A percentile compares a stretch with the other conserved stretches of the same genome.
Evolutionary conservation across 345 rosid genomes (phyloP).

Genomic region (Populus pruinosa): DNA sequence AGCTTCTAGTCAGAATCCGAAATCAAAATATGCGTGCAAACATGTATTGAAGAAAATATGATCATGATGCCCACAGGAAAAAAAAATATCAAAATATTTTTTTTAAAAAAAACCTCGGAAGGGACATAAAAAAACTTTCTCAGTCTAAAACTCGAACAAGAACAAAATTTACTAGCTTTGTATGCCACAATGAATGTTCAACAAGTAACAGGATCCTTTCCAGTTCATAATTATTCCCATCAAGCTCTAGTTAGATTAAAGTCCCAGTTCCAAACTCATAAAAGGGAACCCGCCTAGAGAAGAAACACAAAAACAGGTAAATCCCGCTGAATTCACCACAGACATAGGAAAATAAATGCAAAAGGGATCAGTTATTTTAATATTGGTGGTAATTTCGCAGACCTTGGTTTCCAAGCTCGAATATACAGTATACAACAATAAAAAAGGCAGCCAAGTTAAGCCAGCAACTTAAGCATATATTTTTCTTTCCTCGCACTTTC

Average conservation of each 20-base stretch:
- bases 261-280: neutral
- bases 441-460: neutral
- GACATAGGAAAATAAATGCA: neutral
- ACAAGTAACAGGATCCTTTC: neutral
- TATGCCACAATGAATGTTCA: neutral
- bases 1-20: neutral
- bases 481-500: neutral
- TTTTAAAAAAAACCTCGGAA: neutral
- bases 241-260: neutral
- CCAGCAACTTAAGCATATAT: neutral
- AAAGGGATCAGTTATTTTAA: neutral
- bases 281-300: neutral
- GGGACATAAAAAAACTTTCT: neutral
- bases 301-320: neutral
- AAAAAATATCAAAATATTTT: neutral
- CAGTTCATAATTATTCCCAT: neutral
- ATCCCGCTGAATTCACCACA: neutral
- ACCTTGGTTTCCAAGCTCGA: neutral
- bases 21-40: neutral
- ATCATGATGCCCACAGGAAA: neutral
- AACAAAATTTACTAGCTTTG: neutral
- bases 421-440: neutral
- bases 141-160: neutral
- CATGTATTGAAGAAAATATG: neutral
- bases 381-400: neutral